Evolutionary conservation across 106 monocot genomes (phyloP).

Genomic region (Dendrobium nobile): DNA sequence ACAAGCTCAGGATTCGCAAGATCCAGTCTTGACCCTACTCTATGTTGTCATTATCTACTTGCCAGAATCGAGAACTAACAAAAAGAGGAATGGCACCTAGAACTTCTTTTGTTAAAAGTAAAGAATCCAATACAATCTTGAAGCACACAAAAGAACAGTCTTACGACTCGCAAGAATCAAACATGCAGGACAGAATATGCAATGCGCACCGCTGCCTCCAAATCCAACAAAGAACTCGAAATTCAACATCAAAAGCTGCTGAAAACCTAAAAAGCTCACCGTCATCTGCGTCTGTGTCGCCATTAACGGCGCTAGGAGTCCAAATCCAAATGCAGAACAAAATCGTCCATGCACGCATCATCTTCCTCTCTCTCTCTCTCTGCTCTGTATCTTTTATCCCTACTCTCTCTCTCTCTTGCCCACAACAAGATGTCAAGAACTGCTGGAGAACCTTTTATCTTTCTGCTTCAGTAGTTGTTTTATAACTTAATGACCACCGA

Average conservation of each 20-base stretch:
- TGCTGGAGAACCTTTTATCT: neutral
- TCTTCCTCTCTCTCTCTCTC: neutral
- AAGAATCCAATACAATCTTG: neutral
- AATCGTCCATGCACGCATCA: constrained; percentile 12
- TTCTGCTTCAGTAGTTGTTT: neutral
- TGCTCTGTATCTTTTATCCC: neutral
- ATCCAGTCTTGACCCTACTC: neutral
- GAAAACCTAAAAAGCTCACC: constrained; percentile 18
- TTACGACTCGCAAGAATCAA: neutral
- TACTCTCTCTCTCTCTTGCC: neutral
- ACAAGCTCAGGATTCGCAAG: neutral
- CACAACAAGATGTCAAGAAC: neutral
- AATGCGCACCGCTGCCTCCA: neutral
- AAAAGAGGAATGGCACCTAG: neutral
- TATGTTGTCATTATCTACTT: neutral
- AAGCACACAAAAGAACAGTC: neutral
- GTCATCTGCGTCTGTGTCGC: constrained; percentile 20
- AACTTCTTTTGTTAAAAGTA: neutral
- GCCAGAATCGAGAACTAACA: neutral
- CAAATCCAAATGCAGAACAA: constrained; percentile 17
- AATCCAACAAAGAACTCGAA: neutral
- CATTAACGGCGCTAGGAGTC: constrained; percentile 15
- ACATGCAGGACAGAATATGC: neutral
- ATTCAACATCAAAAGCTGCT: neutral
- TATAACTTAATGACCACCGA: neutral